These are phyloP conservation scores for Pleurotus djamor DNA, from an alignment of 768 basidiomycete genomes.

Conservation along the genomic window DNA sequence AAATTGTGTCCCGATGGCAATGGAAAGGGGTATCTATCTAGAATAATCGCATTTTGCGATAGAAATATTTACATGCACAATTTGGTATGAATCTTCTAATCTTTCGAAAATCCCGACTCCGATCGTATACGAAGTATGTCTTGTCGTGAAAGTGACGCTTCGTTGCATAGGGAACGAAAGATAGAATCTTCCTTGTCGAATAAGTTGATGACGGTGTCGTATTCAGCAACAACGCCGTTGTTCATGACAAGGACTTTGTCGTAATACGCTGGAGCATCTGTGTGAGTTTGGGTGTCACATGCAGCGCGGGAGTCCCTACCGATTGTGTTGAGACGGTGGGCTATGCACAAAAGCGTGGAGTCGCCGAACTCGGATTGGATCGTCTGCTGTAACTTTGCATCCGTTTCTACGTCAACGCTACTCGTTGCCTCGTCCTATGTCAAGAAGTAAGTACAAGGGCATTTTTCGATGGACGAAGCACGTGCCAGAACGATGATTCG, in stretches of 20 bases:
- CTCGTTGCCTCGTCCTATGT: conserved; percentile 62
- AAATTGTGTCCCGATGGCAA: too few species aligned
- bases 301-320: conserved; percentile 23
- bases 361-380: conserved; percentile 58
- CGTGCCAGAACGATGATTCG: conserved; percentile 54
- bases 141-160: conserved; percentile 52
- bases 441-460: not conserved
- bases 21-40: too few species aligned
- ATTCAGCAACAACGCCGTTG: conserved; percentile 65
- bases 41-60: too few species aligned
- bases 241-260: conserved; percentile 77
- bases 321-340: conserved; percentile 59
- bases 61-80: too few species aligned
- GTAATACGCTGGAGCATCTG: conserved; percentile 44
- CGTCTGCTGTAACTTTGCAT: conserved; percentile 58
- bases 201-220: conserved; percentile 68
- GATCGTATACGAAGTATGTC: conserved; percentile 52
- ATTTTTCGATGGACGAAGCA: conserved; percentile 1
- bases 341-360: conserved; percentile 55
- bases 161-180: conserved; percentile 69
- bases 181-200: conserved; percentile 61
- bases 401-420: conserved; percentile 61
- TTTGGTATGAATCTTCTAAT: not conserved
- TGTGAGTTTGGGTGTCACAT: conserved; percentile 6
- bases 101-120: not conserved